Conservation (phyloP, 2,329 filamentous ascomycete species). For the Fusarium temperatum region DNA sequence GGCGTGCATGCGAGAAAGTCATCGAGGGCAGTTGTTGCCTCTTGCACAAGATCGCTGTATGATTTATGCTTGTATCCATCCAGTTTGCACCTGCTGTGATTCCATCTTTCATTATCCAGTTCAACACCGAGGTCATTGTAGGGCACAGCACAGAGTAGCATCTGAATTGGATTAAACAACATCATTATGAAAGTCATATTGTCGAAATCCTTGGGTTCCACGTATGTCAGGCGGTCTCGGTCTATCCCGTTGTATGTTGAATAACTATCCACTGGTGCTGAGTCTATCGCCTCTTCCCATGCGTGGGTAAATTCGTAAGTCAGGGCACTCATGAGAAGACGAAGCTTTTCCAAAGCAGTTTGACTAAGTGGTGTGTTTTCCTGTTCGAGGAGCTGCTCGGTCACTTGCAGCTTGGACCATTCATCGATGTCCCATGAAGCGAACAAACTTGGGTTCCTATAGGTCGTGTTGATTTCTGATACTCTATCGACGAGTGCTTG, state of each 20-base stretch:
- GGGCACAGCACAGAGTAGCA: constrained; percentile 48
- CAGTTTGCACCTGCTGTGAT: background rate
- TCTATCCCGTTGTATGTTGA: constrained; percentile 39
- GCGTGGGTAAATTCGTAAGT: constrained; percentile 18
- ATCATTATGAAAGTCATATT: constrained; percentile 8
- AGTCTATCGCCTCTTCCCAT: constrained; percentile 16
- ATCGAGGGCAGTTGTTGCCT: constrained; percentile 14
- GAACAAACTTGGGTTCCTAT: constrained; percentile 47
- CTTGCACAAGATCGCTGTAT: background rate
- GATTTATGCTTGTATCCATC: background rate
- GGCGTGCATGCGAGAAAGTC: constrained; percentile 9
- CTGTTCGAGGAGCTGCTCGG: constrained; percentile 41
- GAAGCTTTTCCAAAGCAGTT: constrained; percentile 29
- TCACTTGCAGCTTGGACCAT: constrained; percentile 45
- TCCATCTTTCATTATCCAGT: constrained; percentile 24
- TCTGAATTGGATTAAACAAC: constrained; percentile 27
- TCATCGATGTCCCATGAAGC: constrained; percentile 40
- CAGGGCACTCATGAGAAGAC: constrained; percentile 36
- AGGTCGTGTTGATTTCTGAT: constrained; percentile 35
- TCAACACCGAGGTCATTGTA: constrained; percentile 43
- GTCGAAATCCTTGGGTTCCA: constrained; percentile 44
- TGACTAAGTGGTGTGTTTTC: background rate
- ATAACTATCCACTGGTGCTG: background rate
- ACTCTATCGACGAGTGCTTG: constrained; percentile 61
- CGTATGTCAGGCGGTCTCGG: constrained; percentile 50